These are phyloP conservation scores for Citrus sinensis DNA, from an alignment of 345 rosid genomes.

Conservation along the genomic window DNA sequence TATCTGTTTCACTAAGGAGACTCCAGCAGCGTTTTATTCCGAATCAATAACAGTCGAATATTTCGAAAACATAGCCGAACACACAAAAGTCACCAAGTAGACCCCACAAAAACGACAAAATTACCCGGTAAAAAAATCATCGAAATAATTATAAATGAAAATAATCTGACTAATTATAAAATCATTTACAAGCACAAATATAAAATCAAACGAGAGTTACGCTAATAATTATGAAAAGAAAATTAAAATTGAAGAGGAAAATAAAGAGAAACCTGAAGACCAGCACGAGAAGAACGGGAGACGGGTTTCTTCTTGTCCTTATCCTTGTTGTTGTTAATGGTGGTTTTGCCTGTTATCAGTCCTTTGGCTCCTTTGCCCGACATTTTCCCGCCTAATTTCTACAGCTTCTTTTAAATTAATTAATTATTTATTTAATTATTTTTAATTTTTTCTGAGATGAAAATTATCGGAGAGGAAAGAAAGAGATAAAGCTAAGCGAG, in stretches of 20 bases:
- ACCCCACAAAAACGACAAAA: not conserved
- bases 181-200: not conserved
- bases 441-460: not conserved
- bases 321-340: slow-evolving; percentile 33
- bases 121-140: not conserved
- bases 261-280: slow-evolving; percentile 49
- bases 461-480: not conserved
- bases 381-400: slow-evolving; percentile 41
- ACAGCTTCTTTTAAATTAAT: not conserved
- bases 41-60: not conserved
- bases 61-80: not conserved
- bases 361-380: slow-evolving; percentile 89
- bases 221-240: not conserved
- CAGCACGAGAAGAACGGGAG: slow-evolving; percentile 83
- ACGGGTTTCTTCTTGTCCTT: slow-evolving; percentile 73
- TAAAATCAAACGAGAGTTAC: not conserved
- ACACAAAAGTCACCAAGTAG: not conserved
- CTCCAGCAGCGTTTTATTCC: not conserved
- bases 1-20: not conserved
- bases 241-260: not conserved
- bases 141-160: not conserved
- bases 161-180: not conserved
- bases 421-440: not conserved
- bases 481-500: not conserved
- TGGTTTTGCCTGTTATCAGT: slow-evolving; percentile 63